phyloP scores from a whole-genome alignment of 2,329 filamentous ascomycete species.

The Nothophoma quercina region DNA sequence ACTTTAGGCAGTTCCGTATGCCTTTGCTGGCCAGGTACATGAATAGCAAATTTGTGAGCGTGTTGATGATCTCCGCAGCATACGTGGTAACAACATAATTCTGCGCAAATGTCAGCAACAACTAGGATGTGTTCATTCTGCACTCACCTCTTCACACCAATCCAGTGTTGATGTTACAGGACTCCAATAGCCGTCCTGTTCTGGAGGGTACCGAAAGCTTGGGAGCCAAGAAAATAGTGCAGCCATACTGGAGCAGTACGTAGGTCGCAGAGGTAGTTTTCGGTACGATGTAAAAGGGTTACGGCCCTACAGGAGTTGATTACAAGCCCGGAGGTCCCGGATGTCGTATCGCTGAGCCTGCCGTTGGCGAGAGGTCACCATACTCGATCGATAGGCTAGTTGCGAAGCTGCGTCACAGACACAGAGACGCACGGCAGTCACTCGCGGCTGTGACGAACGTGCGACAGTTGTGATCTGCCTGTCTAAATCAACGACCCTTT shows the following conservation, averaged over 20 bases:
- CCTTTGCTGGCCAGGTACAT: constrained; percentile 79
- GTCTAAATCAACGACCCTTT: too few relatives aligned
- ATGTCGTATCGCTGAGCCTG: constrained; percentile 22
- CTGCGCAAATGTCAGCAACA: constrained; percentile 49
- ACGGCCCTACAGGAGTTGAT: constrained; percentile 16
- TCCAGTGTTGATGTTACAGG: constrained; percentile 76
- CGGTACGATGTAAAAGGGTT: constrained; percentile 1
- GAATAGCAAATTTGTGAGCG: constrained; percentile 83
- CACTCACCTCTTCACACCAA: constrained; percentile 77
- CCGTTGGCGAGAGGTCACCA: constrained; percentile 20
- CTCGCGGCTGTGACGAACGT: not conserved
- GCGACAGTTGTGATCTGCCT: not conserved
- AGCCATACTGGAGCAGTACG: constrained; percentile 28
- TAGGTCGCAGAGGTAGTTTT: not conserved
- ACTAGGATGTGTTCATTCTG: not conserved
- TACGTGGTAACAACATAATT: constrained; percentile 80
- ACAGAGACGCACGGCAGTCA: not conserved
- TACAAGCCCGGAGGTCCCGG: constrained; percentile 26
- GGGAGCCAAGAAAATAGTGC: constrained; percentile 51
- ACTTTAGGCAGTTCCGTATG: constrained; percentile 72
- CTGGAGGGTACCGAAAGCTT: constrained; percentile 58
- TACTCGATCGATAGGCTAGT: constrained; percentile 18
- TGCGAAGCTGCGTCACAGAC: not conserved
- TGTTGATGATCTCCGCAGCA: constrained; percentile 79
- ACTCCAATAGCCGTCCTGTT: constrained; percentile 69